These are phyloP conservation scores for Teratosphaeria destructans DNA, from an alignment of 2,329 filamentous ascomycete species.

Conservation along the genomic window DNA sequence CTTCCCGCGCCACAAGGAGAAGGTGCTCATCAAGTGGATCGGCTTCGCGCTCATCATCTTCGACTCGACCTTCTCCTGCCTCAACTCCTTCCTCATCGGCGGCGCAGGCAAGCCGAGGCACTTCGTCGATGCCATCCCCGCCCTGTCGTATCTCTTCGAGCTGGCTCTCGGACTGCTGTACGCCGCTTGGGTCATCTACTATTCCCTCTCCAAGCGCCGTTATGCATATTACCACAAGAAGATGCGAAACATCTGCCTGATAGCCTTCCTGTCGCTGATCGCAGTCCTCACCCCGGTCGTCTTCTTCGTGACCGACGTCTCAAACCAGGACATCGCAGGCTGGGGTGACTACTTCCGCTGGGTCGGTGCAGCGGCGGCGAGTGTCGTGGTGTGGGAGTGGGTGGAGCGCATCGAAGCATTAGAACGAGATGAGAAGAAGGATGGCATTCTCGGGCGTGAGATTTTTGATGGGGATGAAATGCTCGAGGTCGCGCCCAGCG, in stretches of 20 bases:
- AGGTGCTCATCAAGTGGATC: constrained; percentile 97
- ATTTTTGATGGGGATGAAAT: constrained; percentile 93
- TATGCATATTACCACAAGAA: constrained; percentile 84
- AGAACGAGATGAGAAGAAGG: constrained; percentile 87
- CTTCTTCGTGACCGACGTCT: constrained; percentile 87
- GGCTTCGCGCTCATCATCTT: constrained; percentile 87
- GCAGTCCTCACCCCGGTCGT: constrained; percentile 83
- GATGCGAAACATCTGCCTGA: constrained; percentile 79
- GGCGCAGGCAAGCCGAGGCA: constrained; percentile 51
- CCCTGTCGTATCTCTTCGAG: constrained; percentile 82
- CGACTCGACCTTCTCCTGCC: constrained; percentile 79
- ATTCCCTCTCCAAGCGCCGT: constrained; percentile 79
- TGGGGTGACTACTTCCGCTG: constrained; percentile 95
- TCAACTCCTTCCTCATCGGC: constrained; percentile 71
- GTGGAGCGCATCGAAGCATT: constrained; percentile 88
- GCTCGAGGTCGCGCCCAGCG: constrained; percentile 56
- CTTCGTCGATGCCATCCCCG: constrained; percentile 84
- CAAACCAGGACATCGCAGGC: constrained; percentile 70
- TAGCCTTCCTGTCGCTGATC: constrained; percentile 66
- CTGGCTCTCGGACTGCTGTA: constrained; percentile 78
- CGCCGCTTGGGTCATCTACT: constrained; percentile 89
- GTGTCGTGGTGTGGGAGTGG: constrained; percentile 98
- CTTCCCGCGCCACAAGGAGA: constrained; percentile 93
- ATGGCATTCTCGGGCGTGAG: constrained; percentile 80
- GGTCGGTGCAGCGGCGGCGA: constrained; percentile 90